Conservation (phyloP, 208 protist species). For the Leishmania aethiopica region DNA sequence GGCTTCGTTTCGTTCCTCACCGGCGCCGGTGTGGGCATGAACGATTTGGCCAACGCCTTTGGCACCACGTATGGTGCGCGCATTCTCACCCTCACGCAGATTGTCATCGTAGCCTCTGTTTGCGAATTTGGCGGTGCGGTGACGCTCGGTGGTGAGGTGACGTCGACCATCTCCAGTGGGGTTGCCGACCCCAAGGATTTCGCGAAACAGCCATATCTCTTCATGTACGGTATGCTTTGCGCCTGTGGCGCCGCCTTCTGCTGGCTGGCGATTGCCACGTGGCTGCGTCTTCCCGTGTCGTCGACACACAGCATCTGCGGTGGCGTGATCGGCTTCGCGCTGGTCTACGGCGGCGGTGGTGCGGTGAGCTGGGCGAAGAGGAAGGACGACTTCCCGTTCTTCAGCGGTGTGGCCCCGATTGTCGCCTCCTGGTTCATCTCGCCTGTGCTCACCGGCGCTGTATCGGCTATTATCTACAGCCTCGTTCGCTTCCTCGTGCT, state of each 20-base stretch:
- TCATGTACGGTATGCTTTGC: conserved; percentile 81
- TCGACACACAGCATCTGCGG: conserved; percentile 65
- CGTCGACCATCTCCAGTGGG: conserved; percentile 57
- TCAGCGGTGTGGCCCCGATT: conserved; percentile 58
- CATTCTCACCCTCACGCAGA: conserved; percentile 74
- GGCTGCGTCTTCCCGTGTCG: conserved; percentile 51
- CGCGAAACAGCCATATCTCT: conserved; percentile 49
- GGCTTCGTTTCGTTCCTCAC: conserved; percentile 67
- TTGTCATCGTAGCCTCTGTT: conserved; percentile 69
- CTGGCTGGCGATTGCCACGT: conserved; percentile 59
- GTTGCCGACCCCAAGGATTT: conserved; percentile 53
- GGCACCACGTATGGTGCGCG: conserved; percentile 72
- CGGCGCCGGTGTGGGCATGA: conserved; percentile 73
- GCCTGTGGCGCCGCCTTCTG: conserved; percentile 40
- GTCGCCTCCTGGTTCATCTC: conserved; percentile 67
- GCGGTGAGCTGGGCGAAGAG: conserved; percentile 48
- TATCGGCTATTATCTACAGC: conserved; percentile 42
- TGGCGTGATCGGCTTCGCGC: conserved; percentile 65
- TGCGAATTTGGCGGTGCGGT: conserved; percentile 79
- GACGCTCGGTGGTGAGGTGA: conserved; percentile 53
- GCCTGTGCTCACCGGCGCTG: conserved; percentile 44
- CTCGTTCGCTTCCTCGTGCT: conserved; percentile 43
- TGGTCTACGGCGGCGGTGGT: conserved; percentile 56
- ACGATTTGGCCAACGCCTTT: conserved; percentile 91
- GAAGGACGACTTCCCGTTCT: conserved; percentile 54